These are phyloP conservation scores for Beta vulgaris DNA, from an alignment of 148 eudicot species.

Conservation along the genomic window DNA sequence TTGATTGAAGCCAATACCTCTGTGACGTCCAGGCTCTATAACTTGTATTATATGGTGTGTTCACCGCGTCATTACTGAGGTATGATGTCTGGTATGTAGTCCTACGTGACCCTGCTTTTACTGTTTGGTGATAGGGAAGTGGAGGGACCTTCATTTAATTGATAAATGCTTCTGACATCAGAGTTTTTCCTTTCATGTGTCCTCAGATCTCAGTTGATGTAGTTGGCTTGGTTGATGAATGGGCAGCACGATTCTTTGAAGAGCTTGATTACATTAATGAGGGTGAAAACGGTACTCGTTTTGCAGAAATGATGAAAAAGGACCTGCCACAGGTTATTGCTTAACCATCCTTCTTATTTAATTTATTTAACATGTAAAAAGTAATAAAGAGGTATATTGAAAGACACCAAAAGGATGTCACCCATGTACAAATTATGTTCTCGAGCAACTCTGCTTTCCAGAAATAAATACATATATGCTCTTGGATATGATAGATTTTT, in stretches of 20 bases:
- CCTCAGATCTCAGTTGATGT: slow-evolving; percentile 83
- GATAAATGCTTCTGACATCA: neutral
- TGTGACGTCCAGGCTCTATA: neutral
- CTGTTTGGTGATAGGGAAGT: neutral
- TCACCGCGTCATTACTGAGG: neutral
- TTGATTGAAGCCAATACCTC: no score
- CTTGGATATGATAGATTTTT: neutral
- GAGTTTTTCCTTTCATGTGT: neutral
- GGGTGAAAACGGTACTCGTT: slow-evolving; percentile 91
- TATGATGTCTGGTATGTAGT: neutral
- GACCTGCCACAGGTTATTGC: slow-evolving; percentile 92
- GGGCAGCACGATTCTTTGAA: slow-evolving; percentile 99
- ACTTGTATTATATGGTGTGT: neutral
- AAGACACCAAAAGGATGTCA: neutral
- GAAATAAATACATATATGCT: neutral
- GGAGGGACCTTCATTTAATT: neutral
- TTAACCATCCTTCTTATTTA: neutral
- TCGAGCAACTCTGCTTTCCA: no score
- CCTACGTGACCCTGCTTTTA: neutral
- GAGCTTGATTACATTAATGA: slow-evolving; percentile 97
- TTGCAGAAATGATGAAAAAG: slow-evolving; percentile 97
- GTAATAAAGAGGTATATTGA: neutral
- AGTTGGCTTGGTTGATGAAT: slow-evolving; percentile 97
- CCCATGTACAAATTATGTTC: neutral
- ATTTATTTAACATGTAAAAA: neutral